phyloP scores from a whole-genome alignment of 106 monocot species.

The Dioscorea alata region DNA sequence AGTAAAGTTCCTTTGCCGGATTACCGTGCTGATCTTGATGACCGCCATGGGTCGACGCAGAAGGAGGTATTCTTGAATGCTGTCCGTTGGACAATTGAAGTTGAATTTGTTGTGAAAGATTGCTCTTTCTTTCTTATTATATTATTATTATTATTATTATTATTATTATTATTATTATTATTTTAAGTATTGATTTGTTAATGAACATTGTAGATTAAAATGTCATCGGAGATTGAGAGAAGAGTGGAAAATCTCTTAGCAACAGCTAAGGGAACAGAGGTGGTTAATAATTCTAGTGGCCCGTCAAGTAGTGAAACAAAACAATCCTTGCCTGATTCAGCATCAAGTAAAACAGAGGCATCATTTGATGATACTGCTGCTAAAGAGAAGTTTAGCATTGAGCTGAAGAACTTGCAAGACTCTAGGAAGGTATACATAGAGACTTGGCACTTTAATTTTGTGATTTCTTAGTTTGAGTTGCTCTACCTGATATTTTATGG shows the following conservation, averaged over 20 bases:
- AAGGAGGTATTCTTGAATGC: conserved; percentile 58
- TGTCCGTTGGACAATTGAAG: neutral
- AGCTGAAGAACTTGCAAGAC: conserved; percentile 72
- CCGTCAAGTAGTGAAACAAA: conserved; percentile 30
- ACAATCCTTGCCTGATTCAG: conserved; percentile 14
- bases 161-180: too few relatives aligned
- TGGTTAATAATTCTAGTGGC: conserved; percentile 19
- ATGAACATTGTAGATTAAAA: conserved; percentile 58
- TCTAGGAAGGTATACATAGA: neutral
- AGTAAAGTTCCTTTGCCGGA: conserved; percentile 97
- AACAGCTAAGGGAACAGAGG: conserved; percentile 37
- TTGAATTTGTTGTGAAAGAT: too few relatives aligned
- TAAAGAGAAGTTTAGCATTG: conserved; percentile 52
- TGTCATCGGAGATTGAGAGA: conserved; percentile 86
- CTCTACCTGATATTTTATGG: neutral
- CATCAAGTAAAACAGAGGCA: conserved; percentile 11
- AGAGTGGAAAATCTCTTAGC: conserved; percentile 71
- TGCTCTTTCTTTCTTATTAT: neutral
- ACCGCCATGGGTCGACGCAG: conserved; percentile 91
- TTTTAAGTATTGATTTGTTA: neutral
- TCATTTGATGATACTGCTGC: conserved; percentile 13
- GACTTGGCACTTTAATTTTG: neutral
- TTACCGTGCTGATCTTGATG: conserved; percentile 97
- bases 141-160: too few relatives aligned
- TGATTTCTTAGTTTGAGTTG: conserved; percentile 1